Evolutionary conservation across 192 early-diverging fungal genomes (phyloP).

Genomic region (Dissophora ornata): DNA sequence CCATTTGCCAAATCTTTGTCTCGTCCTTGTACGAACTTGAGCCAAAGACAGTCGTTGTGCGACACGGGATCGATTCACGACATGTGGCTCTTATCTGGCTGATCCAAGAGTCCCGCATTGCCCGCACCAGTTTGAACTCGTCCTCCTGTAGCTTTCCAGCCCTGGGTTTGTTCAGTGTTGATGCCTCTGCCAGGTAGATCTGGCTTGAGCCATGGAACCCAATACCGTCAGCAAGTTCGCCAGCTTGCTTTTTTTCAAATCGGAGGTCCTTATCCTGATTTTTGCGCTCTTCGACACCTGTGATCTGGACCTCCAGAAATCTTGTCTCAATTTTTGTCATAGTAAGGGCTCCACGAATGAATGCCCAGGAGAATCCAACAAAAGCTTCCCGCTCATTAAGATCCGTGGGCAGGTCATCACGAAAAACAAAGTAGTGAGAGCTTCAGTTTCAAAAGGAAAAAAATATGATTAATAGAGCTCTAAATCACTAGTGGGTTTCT

Average conservation of each 20-base stretch:
- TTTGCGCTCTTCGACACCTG: conserved; percentile 25
- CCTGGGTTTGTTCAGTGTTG: conserved; percentile 12
- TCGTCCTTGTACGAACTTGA: conserved; percentile 29
- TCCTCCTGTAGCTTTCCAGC: conserved; percentile 22
- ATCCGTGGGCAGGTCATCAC: conserved; percentile 10
- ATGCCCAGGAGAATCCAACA: conserved; percentile 19
- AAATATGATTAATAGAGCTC: conserved; percentile 1
- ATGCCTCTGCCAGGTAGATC: conserved; percentile 16
- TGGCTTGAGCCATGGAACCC: conserved; percentile 13
- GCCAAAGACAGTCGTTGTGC: conserved; percentile 24
- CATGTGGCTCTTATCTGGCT: conserved; percentile 19
- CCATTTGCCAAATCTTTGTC: conserved; percentile 22
- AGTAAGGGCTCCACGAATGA: conserved; percentile 23
- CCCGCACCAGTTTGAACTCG: conserved; percentile 17
- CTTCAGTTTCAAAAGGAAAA: conserved; percentile 6
- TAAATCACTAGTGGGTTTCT: neutral
- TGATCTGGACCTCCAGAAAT: conserved; percentile 26
- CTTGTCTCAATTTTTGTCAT: conserved; percentile 17
- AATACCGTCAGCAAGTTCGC: conserved; percentile 10
- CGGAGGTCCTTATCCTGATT: conserved; percentile 13
- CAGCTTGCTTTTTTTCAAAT: conserved; percentile 14
- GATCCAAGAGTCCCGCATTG: conserved; percentile 25
- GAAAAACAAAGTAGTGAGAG: conserved; percentile 24
- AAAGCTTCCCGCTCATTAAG: conserved; percentile 31
- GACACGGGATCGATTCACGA: conserved; percentile 17